phyloP scores from a whole-genome alignment of 805 yeast genomes.

The Yarrowia keelungensis region DNA sequence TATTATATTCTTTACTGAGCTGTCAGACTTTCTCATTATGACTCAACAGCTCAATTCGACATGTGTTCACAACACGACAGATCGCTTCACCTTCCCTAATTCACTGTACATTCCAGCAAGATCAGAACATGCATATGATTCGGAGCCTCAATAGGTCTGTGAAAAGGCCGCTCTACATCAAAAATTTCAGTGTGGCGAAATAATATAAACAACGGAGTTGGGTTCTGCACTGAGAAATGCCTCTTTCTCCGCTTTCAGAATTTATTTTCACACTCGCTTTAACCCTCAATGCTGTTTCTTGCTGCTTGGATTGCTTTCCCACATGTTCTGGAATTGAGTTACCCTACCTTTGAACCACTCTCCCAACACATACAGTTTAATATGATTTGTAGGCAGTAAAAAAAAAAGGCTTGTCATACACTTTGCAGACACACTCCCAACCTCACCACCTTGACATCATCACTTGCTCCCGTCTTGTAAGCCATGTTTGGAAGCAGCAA shows the following conservation, averaged over 20 bases:
- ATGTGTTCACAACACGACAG: not conserved
- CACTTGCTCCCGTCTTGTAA: conserved; percentile 14
- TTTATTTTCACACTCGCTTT: too few species aligned
- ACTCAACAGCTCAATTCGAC: not conserved
- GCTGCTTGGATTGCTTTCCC: conserved; percentile 2
- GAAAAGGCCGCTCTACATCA: not conserved
- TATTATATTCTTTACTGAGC: too few species aligned
- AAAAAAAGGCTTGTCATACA: not conserved
- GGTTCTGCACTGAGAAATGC: not conserved
- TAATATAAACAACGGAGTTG: not conserved
- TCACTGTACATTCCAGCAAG: not conserved
- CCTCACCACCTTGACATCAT: not conserved
- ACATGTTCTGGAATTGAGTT: not conserved
- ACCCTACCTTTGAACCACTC: conserved; percentile 6
- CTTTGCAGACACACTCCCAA: not conserved
- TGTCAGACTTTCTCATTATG: too few species aligned
- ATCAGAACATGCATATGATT: not conserved
- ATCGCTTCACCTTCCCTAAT: not conserved
- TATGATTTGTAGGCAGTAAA: not conserved
- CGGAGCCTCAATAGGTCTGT: too few species aligned
- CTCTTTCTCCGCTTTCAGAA: too few species aligned
- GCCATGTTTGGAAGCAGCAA: conserved; percentile 39
- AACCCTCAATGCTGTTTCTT: not conserved
- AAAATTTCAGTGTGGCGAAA: not conserved
- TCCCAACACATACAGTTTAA: conserved; percentile 26